These are phyloP conservation scores for Gossypium trilobum DNA, from an alignment of 441 rosid genomes.

Conservation along the genomic window DNA sequence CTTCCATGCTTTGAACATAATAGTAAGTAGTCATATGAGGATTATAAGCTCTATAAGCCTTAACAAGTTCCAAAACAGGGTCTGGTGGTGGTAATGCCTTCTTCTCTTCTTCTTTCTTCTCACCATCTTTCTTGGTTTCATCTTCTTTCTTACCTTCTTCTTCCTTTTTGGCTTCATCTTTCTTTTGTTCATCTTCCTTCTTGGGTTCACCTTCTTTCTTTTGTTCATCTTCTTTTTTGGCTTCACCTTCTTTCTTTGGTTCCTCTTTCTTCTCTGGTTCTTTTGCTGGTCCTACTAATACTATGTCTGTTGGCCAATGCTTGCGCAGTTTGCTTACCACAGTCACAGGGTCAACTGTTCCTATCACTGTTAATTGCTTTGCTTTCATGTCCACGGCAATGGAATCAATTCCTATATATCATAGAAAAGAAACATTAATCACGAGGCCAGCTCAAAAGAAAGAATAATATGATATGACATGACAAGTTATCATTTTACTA, in stretches of 20 bases:
- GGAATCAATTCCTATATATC: constrained; percentile 65
- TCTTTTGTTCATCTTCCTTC: constrained; percentile 28
- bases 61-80: constrained; percentile 57
- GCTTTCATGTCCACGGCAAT: constrained; percentile 79
- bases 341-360: constrained; percentile 65
- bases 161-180: constrained; percentile 35
- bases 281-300: constrained; percentile 76
- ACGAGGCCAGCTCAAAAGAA: background rate
- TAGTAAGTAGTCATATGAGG: constrained; percentile 69
- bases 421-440: background rate
- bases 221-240: constrained; percentile 35
- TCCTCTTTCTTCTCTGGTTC: constrained; percentile 83
- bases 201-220: constrained; percentile 29
- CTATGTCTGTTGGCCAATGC: constrained; percentile 60
- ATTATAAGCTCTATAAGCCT: constrained; percentile 70
- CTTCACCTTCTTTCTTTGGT: constrained; percentile 29
- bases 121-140: constrained; percentile 33
- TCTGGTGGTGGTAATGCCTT: constrained; percentile 42
- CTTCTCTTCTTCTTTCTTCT: constrained; percentile 29
- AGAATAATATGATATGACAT: background rate
- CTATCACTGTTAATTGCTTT: constrained; percentile 59
- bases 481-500: constrained; percentile 21
- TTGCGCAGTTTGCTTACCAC: constrained; percentile 76
- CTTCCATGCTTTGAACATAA: constrained; percentile 74
- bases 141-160: constrained; percentile 30